Conservation (phyloP, 306 rosid species). For the Pachyrhizus erosus region DNA sequence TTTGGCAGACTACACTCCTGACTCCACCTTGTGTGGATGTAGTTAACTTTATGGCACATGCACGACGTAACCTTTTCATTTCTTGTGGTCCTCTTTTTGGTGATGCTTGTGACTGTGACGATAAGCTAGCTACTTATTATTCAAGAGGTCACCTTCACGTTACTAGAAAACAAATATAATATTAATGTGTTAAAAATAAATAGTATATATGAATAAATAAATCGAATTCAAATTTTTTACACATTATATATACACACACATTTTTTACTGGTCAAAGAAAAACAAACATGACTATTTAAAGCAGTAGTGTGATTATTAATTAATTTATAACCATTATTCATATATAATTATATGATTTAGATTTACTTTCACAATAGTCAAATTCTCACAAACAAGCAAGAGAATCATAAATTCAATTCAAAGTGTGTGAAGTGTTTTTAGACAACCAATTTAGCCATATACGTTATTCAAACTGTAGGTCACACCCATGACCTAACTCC, state of each 20-base stretch:
- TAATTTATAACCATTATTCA: too few relatives aligned
- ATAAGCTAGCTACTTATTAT: conserved; percentile 44
- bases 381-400: neutral
- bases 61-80: conserved; percentile 37
- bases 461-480: too few relatives aligned
- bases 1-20: conserved; percentile 20
- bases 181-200: neutral
- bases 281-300: too few relatives aligned
- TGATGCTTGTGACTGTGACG: conserved; percentile 40
- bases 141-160: neutral
- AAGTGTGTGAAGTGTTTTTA: too few relatives aligned
- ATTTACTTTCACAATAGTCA: neutral
- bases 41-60: conserved; percentile 44
- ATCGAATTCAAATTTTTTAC: neutral
- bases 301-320: too few relatives aligned
- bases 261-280: too few relatives aligned
- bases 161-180: neutral
- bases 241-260: too few relatives aligned
- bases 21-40: conserved; percentile 35
- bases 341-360: too few relatives aligned
- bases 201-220: neutral
- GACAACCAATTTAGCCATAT: too few relatives aligned
- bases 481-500: too few relatives aligned
- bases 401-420: too few relatives aligned
- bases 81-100: conserved; percentile 53